Percentiles rank a stretch among this genome's conserved stretches.
phyloP scores from a whole-genome alignment of 1,284 basidiomycete genomes.

The Leucoagaricus sp. region DNA sequence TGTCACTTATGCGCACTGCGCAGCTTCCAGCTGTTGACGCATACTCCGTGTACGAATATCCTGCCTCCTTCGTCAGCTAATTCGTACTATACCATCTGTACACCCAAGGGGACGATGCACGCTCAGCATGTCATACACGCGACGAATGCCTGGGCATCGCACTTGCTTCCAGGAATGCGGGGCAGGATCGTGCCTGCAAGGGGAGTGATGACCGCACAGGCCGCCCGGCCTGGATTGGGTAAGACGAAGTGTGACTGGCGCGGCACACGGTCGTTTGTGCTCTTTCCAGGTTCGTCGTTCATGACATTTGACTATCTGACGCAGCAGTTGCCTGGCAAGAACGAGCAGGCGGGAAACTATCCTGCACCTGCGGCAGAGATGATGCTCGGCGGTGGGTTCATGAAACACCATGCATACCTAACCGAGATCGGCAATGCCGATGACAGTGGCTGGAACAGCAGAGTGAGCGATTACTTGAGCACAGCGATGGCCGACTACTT shows the following conservation, averaged over 20 bases:
- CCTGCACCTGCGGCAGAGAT: constrained; percentile 46
- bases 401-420: constrained; percentile 24
- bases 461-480: constrained; percentile 45
- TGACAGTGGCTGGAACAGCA: constrained; percentile 44
- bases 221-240: constrained; percentile 42
- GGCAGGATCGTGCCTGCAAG: constrained; percentile 58
- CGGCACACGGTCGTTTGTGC: constrained; percentile 54
- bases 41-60: constrained; percentile 51
- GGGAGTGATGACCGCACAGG: constrained; percentile 69
- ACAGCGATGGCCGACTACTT: constrained; percentile 52
- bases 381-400: constrained; percentile 45
- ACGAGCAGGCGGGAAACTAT: neutral
- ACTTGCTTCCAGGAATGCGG: constrained; percentile 67
- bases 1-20: neutral
- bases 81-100: constrained; percentile 45
- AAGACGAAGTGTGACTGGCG: constrained; percentile 23
- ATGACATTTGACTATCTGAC: constrained; percentile 70
- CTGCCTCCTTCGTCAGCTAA: constrained; percentile 21
- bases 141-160: constrained; percentile 76
- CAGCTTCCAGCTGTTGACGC: constrained; percentile 52
- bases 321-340: constrained; percentile 49
- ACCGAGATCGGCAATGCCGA: constrained; percentile 44
- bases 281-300: constrained; percentile 45
- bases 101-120: constrained; percentile 54
- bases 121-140: constrained; percentile 73